Percentiles rank a stretch among this genome's conserved stretches.
phyloP scores from a whole-genome alignment of 306 rosid genomes.

The Prunus dulcis region DNA sequence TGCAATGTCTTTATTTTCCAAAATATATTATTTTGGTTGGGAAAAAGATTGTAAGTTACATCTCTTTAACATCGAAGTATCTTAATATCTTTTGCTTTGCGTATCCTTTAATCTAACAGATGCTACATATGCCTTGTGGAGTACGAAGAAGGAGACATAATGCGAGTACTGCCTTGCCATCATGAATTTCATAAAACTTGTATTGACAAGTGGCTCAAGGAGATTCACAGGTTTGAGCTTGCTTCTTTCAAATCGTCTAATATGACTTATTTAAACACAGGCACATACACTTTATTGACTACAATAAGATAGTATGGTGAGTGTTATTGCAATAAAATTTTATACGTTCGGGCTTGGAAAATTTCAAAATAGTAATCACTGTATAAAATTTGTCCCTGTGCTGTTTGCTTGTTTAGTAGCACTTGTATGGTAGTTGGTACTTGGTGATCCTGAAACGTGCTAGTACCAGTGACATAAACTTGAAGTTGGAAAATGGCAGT shows the following conservation, averaged over 20 bases:
- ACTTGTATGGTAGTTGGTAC: not conserved
- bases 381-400: not conserved
- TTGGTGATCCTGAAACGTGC: not conserved
- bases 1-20: not conserved
- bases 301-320: not conserved
- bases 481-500: not conserved
- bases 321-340: not conserved
- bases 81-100: conserved; percentile 8
- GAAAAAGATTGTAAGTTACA: not conserved
- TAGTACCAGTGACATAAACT: not conserved
- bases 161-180: conserved; percentile 86
- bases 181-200: conserved; percentile 91
- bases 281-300: not conserved
- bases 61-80: not conserved
- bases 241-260: not conserved
- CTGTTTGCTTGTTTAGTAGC: not conserved
- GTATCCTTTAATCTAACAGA: conserved; percentile 40
- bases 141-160: conserved; percentile 91
- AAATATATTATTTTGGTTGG: not conserved
- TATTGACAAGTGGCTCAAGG: conserved; percentile 98
- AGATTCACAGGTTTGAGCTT: conserved; percentile 78
- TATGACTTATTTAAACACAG: not conserved
- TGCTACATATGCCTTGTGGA: conserved; percentile 99
- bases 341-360: not conserved
- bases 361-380: not conserved